Evolutionary conservation across 1,139 yeast genomes (phyloP).

Genomic region (Protomyces macrosporus): DNA sequence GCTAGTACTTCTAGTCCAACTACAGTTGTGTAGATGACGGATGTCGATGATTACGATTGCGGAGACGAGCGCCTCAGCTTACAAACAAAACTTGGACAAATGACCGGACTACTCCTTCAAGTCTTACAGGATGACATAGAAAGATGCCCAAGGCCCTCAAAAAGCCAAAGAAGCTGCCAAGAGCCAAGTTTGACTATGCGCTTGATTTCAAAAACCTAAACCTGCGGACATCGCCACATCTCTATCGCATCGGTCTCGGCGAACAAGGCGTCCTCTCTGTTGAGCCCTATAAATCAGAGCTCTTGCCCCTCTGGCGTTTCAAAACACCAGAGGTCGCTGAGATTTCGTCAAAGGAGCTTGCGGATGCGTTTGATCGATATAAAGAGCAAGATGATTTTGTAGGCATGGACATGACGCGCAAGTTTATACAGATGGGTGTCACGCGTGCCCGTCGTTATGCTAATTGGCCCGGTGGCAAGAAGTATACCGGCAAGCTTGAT

Average conservation of each 20-base stretch:
- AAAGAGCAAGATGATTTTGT: slow-evolving; percentile 6
- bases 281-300: slow-evolving; percentile 24
- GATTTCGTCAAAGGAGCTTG: neutral
- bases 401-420: slow-evolving; percentile 25
- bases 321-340: slow-evolving; percentile 19
- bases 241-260: slow-evolving; percentile 19
- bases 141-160: neutral
- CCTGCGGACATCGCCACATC: slow-evolving; percentile 8
- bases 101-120: too few relatives aligned
- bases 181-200: slow-evolving; percentile 17
- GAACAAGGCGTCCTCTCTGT: slow-evolving; percentile 23
- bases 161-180: neutral
- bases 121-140: too few relatives aligned
- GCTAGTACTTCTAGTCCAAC: neutral
- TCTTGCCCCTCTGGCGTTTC: slow-evolving; percentile 21
- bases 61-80: neutral
- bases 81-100: too few relatives aligned
- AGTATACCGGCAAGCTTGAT: slow-evolving; percentile 17
- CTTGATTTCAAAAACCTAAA: slow-evolving; percentile 8
- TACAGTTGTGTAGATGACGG: neutral
- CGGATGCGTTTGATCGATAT: slow-evolving; percentile 10
- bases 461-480: slow-evolving; percentile 21
- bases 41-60: neutral
- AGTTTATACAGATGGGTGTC: slow-evolving; percentile 26
- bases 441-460: slow-evolving; percentile 25